These are phyloP conservation scores for Heteromeles arbutifolia DNA, from an alignment of 306 rosid genomes.

Conservation along the genomic window DNA sequence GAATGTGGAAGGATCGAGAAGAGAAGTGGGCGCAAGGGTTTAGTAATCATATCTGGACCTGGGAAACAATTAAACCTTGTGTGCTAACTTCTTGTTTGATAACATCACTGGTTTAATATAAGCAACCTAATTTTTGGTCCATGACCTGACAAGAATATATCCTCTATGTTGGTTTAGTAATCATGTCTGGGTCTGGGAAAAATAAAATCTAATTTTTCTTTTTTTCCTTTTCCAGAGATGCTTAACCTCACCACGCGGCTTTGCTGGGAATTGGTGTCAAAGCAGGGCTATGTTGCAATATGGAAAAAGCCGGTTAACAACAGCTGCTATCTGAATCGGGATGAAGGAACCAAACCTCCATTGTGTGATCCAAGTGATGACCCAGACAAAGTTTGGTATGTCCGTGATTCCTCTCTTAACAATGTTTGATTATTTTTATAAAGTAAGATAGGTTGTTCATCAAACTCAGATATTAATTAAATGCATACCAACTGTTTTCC, in stretches of 20 bases:
- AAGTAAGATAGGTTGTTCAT: slow-evolving; percentile 2
- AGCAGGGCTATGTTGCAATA: slow-evolving; percentile 79
- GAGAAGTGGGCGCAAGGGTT: neutral
- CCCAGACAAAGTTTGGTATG: slow-evolving; percentile 83
- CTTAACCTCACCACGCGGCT: slow-evolving; percentile 78
- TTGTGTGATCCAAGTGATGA: slow-evolving; percentile 69
- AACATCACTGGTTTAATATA: neutral
- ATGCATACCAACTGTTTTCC: neutral
- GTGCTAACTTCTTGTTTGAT: neutral
- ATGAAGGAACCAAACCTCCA: slow-evolving; percentile 71
- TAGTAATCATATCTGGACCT: neutral
- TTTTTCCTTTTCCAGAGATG: slow-evolving; percentile 60
- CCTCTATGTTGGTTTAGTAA: neutral
- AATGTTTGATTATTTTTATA: slow-evolving; percentile 3
- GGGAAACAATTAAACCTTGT: neutral
- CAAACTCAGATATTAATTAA: neutral
- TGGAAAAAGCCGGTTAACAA: slow-evolving; percentile 79
- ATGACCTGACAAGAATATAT: neutral
- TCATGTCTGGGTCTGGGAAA: neutral
- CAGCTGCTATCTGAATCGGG: slow-evolving; percentile 65
- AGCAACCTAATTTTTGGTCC: neutral
- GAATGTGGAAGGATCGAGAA: neutral
- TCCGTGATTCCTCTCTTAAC: neutral
- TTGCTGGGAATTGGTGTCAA: slow-evolving; percentile 85
- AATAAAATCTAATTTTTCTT: neutral